Evolutionary conservation across 805 yeast species (phyloP), one percentile per base, ranked within the genome.

Genomic region (Tetrapisispora fleetii): DNA sequence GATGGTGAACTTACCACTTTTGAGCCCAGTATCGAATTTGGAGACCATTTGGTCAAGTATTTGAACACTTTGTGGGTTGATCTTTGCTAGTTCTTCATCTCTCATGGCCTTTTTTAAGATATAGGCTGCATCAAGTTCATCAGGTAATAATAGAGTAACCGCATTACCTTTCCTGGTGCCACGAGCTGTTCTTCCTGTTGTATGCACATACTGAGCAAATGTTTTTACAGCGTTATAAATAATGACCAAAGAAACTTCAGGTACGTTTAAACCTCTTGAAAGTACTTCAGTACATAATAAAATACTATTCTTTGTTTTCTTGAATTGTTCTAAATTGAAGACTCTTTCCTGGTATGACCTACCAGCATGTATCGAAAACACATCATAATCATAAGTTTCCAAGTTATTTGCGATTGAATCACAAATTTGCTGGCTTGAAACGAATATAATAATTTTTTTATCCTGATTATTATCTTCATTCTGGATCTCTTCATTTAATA

Each of bases 121-220:
- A 63, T 85, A 70, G 0, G 95, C 87, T 52, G 79, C 79, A 0
- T 83, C 78, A 17, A 89, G 71, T 58, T 89, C 89, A 19, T 68
- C 67, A 0, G 76, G 68, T 1, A 80, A 69, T 4, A 93, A 70
- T 54, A 91, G 77, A 0, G 97, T 85, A 4, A 88, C 71, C n/a
- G 84, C 83, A 1, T 71, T 70, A 2, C 99, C 99, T 3, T 67
- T 68, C 35, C 75, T 74, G 0, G 93, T 93, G 1, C 97, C 98
- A 51, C 99, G 73, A 0, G 97, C 99, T 0, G 99, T 93, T 50
- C 99, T 72, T 0, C 99, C 99, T 1, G 90, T 95, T 9, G 98
- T 76, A 67, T 93, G 99, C 13, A 93, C 91, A 60, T 93, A 93
- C 63, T 93, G 98, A 53, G 95, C 98, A 74, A 89, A 75, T 51